Percentiles rank a stretch among this genome's conserved stretches.
Conservation (phyloP, 306 rosid species). For the Astragalus glycyphyllos region DNA sequence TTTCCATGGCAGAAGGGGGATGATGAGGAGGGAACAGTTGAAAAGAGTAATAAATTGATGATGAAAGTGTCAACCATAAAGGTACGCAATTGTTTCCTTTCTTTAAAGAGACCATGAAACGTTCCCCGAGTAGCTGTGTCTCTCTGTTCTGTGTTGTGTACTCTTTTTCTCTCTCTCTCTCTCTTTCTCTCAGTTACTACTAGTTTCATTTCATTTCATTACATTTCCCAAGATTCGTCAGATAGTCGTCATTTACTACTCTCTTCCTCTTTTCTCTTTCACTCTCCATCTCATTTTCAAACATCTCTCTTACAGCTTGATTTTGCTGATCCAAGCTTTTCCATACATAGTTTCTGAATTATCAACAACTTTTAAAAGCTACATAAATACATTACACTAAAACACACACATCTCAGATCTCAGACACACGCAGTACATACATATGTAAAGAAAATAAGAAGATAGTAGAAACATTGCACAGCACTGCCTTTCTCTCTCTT, state of each 20-base stretch:
- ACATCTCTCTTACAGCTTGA: slow-evolving; percentile 1
- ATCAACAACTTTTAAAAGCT: slow-evolving; percentile 66
- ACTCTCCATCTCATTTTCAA: slow-evolving; percentile 9
- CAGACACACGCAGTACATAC: not conserved
- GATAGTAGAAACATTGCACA: not conserved
- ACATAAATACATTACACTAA: slow-evolving; percentile 58
- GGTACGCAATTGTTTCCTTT: slow-evolving; percentile 44
- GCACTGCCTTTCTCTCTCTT: not conserved
- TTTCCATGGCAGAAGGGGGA: no score
- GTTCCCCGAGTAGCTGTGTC: slow-evolving; percentile 28
- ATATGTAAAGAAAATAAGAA: not conserved
- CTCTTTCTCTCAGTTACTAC: slow-evolving; percentile 39
- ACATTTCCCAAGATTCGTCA: slow-evolving; percentile 68
- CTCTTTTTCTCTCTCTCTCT: slow-evolving; percentile 30
- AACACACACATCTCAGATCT: slow-evolving; percentile 15
- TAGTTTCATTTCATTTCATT: slow-evolving; percentile 51
- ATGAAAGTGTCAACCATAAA: slow-evolving; percentile 41
- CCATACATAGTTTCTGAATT: slow-evolving; percentile 55
- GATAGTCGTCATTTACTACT: slow-evolving; percentile 63
- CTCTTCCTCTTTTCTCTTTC: slow-evolving; percentile 38
- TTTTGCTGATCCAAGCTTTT: slow-evolving; percentile 43
- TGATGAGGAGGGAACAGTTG: no score
- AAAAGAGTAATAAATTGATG: slow-evolving; percentile 43
- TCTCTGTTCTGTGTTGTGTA: not conserved
- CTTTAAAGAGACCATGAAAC: slow-evolving; percentile 52